These are phyloP conservation scores for Auricularia cornea DNA, from an alignment of 768 basidiomycete species.

Conservation along the genomic window DNA sequence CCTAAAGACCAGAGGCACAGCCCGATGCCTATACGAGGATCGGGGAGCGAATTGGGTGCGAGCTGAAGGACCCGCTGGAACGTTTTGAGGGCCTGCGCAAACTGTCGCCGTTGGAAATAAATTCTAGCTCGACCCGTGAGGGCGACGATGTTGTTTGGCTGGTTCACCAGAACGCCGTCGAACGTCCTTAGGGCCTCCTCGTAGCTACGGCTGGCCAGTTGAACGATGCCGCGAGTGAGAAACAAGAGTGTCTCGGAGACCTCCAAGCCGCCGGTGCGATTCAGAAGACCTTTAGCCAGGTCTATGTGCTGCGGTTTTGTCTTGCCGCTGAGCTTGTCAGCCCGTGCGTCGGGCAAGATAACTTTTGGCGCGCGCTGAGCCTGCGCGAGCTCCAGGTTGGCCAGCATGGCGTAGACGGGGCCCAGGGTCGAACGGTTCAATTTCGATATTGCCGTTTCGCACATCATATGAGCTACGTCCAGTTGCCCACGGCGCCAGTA, in stretches of 20 bases:
- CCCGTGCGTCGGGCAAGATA: slow-evolving; percentile 61
- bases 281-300: slow-evolving; percentile 63
- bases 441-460: slow-evolving; percentile 40
- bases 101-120: slow-evolving; percentile 69
- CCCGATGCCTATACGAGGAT: slow-evolving; percentile 93
- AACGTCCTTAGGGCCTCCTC: slow-evolving; percentile 78
- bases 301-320: slow-evolving; percentile 60
- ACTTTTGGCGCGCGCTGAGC: slow-evolving; percentile 81
- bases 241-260: slow-evolving; percentile 32
- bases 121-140: slow-evolving; percentile 84
- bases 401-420: slow-evolving; percentile 73
- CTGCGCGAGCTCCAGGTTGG: slow-evolving; percentile 74
- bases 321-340: slow-evolving; percentile 48
- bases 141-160: slow-evolving; percentile 82
- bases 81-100: slow-evolving; percentile 66
- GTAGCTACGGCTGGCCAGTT: slow-evolving; percentile 70
- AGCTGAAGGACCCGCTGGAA: slow-evolving; percentile 81
- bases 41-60: slow-evolving; percentile 73
- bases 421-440: slow-evolving; percentile 33
- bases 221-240: slow-evolving; percentile 50
- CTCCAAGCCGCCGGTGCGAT: slow-evolving; percentile 44
- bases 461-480: slow-evolving; percentile 70
- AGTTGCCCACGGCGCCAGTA: slow-evolving; percentile 77
- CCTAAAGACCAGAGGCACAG: slow-evolving; percentile 89
- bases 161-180: slow-evolving; percentile 65